Evolutionary conservation across 306 rosid species (phyloP), one percentile per base, ranked within the genome.

Genomic region (Lathyrus tuberosus): DNA sequence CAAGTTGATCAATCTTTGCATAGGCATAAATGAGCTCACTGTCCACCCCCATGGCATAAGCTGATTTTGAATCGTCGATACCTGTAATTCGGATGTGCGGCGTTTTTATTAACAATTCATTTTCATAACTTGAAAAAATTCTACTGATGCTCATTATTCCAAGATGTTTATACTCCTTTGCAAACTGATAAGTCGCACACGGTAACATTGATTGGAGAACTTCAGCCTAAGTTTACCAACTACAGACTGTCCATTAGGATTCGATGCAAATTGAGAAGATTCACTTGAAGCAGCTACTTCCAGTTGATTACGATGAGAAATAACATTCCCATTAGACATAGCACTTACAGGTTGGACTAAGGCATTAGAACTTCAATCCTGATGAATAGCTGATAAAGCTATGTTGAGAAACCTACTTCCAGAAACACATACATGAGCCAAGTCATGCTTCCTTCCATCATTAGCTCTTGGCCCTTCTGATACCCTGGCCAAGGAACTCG

Each of bases 401-500:
- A 84, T 60, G 62, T 83, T 65, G 35, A 79, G 72, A 78, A 80
- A 83, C 81, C 80, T 69, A 67, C 86, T 72, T 37, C 85, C 86
- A 79, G 93, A 85, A 75, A 79, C 86, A 73, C 78, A 81, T 46
- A 84, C 82, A 78, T 76, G 75, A 38, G 82, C 69, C 24, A 22
- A 66, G 73, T 77, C 79, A 72, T 82, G 91, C 82, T 85, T 93
- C 80, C 87, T 82, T 68, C 80, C 90, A 79, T 71, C 83, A 76
- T 56, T 79, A 67, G 83, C 86, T 82, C 88, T 82, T 4, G 76
- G 78, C 72, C 91, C 86, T 74, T 93, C 98, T 28, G 87, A 54
- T 41, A 85, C 76, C 85, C 82, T 84, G 74, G 87, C 62, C 75
- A 85, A 53, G 69, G 96, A 81, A 78, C 81, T 88, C 20, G 79